Conservation (phyloP, 208 protist species). For the Leishmania tarentolae region DNA sequence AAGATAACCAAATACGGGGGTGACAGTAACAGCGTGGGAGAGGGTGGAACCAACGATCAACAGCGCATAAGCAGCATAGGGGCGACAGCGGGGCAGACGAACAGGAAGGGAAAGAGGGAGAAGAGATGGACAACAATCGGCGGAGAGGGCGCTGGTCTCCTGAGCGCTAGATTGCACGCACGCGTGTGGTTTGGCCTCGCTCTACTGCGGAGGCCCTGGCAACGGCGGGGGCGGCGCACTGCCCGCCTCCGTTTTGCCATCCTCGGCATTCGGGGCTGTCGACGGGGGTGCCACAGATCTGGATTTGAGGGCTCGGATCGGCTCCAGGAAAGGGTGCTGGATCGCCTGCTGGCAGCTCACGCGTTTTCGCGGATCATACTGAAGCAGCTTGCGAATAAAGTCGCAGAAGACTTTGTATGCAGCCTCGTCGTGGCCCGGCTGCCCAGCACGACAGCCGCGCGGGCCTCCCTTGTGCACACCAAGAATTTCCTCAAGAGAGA, state of each 20-base stretch:
- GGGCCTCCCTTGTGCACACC: slow-evolving; percentile 81
- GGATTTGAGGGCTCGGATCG: slow-evolving; percentile 38
- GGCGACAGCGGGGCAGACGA: neutral
- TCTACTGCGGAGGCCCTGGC: neutral
- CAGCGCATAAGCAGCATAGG: neutral
- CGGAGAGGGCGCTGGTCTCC: neutral
- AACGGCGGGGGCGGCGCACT: neutral
- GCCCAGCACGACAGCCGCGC: slow-evolving; percentile 70
- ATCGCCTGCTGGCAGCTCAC: slow-evolving; percentile 73
- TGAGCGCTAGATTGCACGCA: neutral
- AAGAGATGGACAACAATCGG: neutral
- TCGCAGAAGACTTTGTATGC: slow-evolving; percentile 80
- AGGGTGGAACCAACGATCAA: neutral
- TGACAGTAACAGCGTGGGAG: neutral
- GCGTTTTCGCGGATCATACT: slow-evolving; percentile 76
- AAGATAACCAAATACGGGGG: neutral
- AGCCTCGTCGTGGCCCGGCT: slow-evolving; percentile 69
- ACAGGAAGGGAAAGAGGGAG: neutral
- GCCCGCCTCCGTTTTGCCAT: neutral
- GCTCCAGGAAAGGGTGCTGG: slow-evolving; percentile 76
- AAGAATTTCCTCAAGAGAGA: slow-evolving; percentile 57
- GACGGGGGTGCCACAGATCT: slow-evolving; percentile 6
- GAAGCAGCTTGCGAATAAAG: slow-evolving; percentile 72
- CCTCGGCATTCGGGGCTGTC: slow-evolving; percentile 35
- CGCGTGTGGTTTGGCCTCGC: neutral